Evolutionary conservation across 257 asterid species (phyloP).

Genomic region (Solanum acaule): DNA sequence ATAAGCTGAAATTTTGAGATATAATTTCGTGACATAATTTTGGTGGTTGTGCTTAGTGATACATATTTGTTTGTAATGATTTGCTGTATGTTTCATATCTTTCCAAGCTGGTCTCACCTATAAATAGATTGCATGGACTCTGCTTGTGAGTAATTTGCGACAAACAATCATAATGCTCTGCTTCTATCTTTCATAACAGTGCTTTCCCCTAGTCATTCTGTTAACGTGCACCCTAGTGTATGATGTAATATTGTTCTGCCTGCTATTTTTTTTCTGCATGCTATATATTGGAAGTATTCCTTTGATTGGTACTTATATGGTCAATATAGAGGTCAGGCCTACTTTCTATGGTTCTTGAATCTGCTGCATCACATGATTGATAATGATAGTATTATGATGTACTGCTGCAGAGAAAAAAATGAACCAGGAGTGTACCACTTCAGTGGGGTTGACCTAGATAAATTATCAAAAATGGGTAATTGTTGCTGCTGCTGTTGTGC

Average conservation of each 20-base stretch:
- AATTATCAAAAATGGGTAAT: slow-evolving; percentile 54
- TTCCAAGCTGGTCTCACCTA: background rate
- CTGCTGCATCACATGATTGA: background rate
- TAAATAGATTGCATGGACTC: background rate
- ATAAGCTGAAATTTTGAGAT: background rate
- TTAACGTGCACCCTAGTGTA: background rate
- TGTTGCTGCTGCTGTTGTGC: slow-evolving; percentile 84
- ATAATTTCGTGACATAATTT: background rate
- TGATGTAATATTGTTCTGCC: background rate
- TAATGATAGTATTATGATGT: background rate
- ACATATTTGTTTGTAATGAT: background rate
- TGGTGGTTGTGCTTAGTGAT: background rate
- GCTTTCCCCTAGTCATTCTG: background rate
- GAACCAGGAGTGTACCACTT: slow-evolving; percentile 32
- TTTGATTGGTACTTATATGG: background rate
- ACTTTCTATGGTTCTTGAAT: background rate
- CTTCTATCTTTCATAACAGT: background rate
- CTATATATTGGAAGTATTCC: background rate
- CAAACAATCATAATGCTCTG: background rate
- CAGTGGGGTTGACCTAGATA: slow-evolving; percentile 30
- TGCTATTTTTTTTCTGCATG: background rate
- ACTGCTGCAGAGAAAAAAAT: slow-evolving; percentile 27
- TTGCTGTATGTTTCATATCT: background rate
- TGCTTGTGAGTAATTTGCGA: background rate
- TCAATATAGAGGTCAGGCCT: background rate